Evolutionary conservation across 352 stramenopile genomes (phyloP).

Genomic region (Pilasporangium apinafurcum): DNA sequence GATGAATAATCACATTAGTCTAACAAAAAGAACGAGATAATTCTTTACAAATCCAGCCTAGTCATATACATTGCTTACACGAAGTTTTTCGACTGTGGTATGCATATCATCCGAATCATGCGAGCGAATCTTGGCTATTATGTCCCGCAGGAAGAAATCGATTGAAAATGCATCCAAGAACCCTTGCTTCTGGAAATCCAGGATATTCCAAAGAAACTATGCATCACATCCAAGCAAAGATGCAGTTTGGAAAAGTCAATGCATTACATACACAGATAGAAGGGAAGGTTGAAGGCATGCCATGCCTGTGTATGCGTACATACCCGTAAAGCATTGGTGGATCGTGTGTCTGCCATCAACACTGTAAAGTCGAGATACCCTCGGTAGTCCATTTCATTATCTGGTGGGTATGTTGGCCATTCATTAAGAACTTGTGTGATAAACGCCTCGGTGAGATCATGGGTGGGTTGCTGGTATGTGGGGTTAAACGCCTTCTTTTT

Average conservation of each 20-base stretch:
- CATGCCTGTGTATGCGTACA: too few species aligned
- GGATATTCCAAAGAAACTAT: conserved; percentile 67
- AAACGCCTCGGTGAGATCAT: conserved; percentile 53
- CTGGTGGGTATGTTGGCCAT: conserved; percentile 27
- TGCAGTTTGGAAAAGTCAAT: too few species aligned
- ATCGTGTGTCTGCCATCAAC: conserved; percentile 31
- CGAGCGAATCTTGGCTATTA: conserved; percentile 33
- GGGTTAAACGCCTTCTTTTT: conserved; percentile 69
- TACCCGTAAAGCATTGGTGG: conserved; percentile 32
- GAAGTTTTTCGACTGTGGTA: conserved; percentile 14
- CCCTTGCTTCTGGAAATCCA: conserved; percentile 62
- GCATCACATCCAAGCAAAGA: too few species aligned
- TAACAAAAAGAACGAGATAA: neutral
- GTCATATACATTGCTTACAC: conserved; percentile 14
- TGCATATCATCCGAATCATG: conserved; percentile 16
- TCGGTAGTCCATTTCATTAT: conserved; percentile 57
- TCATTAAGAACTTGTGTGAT: conserved; percentile 49
- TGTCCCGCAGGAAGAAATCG: conserved; percentile 53
- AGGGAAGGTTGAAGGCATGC: too few species aligned
- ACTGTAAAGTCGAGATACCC: conserved; percentile 61
- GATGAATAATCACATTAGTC: too few species aligned
- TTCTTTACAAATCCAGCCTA: neutral
- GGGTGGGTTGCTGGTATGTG: conserved; percentile 26
- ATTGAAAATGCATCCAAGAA: conserved; percentile 56
- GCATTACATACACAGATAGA: neutral